Base-by-base conservation (phyloP, 495 filamentous ascomycete species). In the Tuber borchii region DNA sequence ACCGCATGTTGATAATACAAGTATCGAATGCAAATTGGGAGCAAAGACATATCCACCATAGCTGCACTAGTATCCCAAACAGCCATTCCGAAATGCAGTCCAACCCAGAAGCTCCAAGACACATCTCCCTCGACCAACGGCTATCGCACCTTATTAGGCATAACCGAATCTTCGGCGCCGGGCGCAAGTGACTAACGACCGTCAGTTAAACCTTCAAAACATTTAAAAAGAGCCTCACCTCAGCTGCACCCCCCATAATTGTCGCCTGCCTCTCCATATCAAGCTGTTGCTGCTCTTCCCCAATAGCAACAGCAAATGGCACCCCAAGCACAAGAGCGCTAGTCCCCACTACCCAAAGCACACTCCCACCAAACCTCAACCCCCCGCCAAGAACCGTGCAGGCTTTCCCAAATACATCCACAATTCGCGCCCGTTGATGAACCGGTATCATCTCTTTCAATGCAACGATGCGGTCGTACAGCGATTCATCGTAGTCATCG, bases 201-300 rank as follows among this genome's bases (percentile, higher is more conserved):
- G 61, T 79, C 72, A 79, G 78, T 46, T 31, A 65, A 70, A 19
- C 37, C n/a, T 12, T 6, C 16, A 45, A 70, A 69, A 37, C 40
- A 12, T 31, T 44, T n/a, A 40, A 51, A 65, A 69, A 71, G n/a
- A 78, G n/a, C n/a, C 20, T 26, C 51, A 61, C 39, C 20, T 74
- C 81, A 76, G n/a, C n/a, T n/a, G n/a, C 51, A 61, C n/a, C 14
- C n/a, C 51, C 10, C 12, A 31, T 31, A 69, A 97, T 95, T 84
- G 91, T 90, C 90, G 94, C 91, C 87, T 97, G 95, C 85, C 92
- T 90, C 89, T 98, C 95, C 93, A 95, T 93, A 88, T 97, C 95
- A 76, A 93, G 39, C 3, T 40, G 88, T 87, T 96, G 91, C 87
- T 97, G 94, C 85, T 99, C 95, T 87, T 99, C 96, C 72, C 91